Conservation (phyloP, 2,329 filamentous ascomycete genomes). For the Emergomyces orientalis region DNA sequence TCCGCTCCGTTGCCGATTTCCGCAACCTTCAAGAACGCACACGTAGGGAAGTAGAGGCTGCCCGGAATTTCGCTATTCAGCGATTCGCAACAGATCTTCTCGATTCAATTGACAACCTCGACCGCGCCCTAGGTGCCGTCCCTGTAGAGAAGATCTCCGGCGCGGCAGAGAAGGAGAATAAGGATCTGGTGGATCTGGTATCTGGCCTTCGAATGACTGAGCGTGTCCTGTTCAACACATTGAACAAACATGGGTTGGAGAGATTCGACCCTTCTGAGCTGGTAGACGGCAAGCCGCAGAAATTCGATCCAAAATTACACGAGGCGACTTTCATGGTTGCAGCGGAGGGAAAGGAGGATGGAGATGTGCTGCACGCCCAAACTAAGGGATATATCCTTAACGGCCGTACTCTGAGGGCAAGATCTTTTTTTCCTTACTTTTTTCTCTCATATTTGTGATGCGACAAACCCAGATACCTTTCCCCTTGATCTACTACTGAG, state of each 20-base stretch:
- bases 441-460: not conserved
- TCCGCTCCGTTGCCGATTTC: constrained; percentile 91
- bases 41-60: constrained; percentile 75
- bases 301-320: constrained; percentile 93
- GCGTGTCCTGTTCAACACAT: constrained; percentile 70
- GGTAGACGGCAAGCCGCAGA: constrained; percentile 52
- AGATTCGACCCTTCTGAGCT: constrained; percentile 62
- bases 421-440: constrained; percentile 16
- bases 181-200: constrained; percentile 72
- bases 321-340: constrained; percentile 95
- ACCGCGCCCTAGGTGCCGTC: constrained; percentile 77
- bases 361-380: constrained; percentile 83
- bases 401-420: constrained; percentile 67
- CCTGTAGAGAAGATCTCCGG: constrained; percentile 60
- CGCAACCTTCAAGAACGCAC: constrained; percentile 96
- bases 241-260: constrained; percentile 91
- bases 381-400: constrained; percentile 95
- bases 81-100: constrained; percentile 89
- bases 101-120: constrained; percentile 93
- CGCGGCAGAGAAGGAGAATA: constrained; percentile 46
- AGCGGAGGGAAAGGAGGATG: constrained; percentile 77
- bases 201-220: constrained; percentile 95
- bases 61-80: constrained; percentile 89
- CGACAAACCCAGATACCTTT: not conserved
- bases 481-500: not conserved